Conservation (phyloP, 805 yeast species). For the Tetrapisispora fleetii region DNA sequence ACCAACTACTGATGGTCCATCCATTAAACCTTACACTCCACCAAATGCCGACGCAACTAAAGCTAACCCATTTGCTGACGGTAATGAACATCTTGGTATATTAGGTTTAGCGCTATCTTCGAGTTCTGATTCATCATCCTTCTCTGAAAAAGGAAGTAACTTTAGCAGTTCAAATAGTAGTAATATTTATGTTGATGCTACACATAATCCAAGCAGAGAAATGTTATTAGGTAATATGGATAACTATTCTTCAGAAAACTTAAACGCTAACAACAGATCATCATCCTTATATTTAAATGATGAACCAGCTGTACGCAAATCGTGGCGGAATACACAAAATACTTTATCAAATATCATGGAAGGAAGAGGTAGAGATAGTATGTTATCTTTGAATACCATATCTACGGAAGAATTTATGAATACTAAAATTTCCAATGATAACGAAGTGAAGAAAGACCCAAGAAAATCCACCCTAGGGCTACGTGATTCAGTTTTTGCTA, state of each 20-base stretch:
- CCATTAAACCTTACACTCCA: conserved; percentile 10
- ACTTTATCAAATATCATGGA: background rate
- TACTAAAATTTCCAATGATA: conserved; percentile 64
- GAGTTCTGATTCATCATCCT: conserved; percentile 42
- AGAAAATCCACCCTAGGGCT: conserved; percentile 32
- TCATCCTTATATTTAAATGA: conserved; percentile 28
- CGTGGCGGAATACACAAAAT: conserved; percentile 44
- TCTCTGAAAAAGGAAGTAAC: conserved; percentile 12
- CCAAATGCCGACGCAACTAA: background rate
- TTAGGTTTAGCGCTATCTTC: conserved; percentile 43
- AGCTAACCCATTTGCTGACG: conserved; percentile 28
- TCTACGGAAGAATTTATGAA: conserved; percentile 76
- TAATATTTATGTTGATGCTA: conserved; percentile 31
- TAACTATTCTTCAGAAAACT: conserved; percentile 11
- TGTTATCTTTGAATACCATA: conserved; percentile 70
- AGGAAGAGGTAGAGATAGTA: conserved; percentile 41
- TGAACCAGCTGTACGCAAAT: conserved; percentile 33
- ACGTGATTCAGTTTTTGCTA: conserved; percentile 34
- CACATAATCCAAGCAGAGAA: conserved; percentile 34
- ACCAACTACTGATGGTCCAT: conserved; percentile 10
- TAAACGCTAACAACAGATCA: conserved; percentile 19
- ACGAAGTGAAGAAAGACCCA: conserved; percentile 34
- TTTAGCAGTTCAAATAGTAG: conserved; percentile 2
- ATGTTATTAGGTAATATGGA: conserved; percentile 21
- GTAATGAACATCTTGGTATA: conserved; percentile 33